Evolutionary conservation across 768 basidiomycete species (phyloP), one percentile per base, ranked within the genome.

Genomic region (Leucocoprinus leucothites): DNA sequence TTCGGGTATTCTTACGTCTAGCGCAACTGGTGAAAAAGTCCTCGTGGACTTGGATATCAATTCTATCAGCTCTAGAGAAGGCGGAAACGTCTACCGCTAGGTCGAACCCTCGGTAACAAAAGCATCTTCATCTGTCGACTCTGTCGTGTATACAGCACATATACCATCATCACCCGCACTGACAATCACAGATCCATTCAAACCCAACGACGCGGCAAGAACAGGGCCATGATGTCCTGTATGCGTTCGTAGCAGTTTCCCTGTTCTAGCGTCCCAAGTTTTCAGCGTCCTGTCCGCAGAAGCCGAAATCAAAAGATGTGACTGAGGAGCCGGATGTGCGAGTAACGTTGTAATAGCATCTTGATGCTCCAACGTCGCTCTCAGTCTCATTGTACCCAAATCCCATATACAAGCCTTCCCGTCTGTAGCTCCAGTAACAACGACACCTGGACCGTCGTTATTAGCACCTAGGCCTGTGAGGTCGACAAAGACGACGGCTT

Each of bases 361-460:
- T 69, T 85, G 75, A 64, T 98, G 95, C 58, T 87, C 76, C 5
- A 97, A 73, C 13, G 90, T 94, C 16, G 87, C 80, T 53, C 97
- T 81, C 49, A 94, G 67, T 58, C 89, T 80, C 79, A 91, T 91
- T 22, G 92, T 95, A 48, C 80, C 80, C 41, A 95, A 77, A 71
- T 99, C 97, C 94, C 96, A 99, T 31, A 98, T 85, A 62, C 90
- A 93, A 16, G 86, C 89, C 66, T 93, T 95, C 0, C 94, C 94
- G 65, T 99, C 97, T 3, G 96, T 98, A 3, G 84, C 94, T 9
- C 91, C 95, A 1, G 90, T 93, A 0, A 92, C 84, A 9, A 86
- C 85, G 18, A 91, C 82, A 7, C 82, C 83, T 6, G 81, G 76
- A 3, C 80, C 79, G 3, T 74, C 42, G 24, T 25, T 55, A 16